Base-by-base conservation (phyloP, 2,329 filamentous ascomycete species). In the Sodiomyces alkalinus region DNA sequence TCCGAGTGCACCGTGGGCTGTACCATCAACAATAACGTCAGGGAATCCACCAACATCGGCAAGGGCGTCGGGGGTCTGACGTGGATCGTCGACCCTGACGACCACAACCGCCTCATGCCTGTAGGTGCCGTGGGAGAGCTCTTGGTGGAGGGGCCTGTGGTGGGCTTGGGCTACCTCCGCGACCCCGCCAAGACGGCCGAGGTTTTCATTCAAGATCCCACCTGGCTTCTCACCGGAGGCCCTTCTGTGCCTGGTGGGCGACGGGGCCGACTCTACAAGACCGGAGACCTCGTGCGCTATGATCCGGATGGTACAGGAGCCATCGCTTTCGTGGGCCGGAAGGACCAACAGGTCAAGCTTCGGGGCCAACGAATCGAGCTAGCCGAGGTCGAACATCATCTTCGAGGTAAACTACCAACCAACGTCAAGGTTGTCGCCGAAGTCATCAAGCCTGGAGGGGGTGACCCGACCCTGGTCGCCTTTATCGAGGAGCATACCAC, bases 291-390 rank as follows among this genome's bases (percentile, higher is more conserved):
- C 1, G 69, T 65, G 1, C 55, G 53, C 16, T 69, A 72, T 30
- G 55, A 66, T 23, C 44, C 49, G 0, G 61, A 73, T 27, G 61
- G 62, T 2, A 59, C 68, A 19, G 64, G 64, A 1, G 57, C 56
- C 6, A 59, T 75, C 21, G 47, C 62, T 7, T 74, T 70, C 34
- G 54, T 74, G 21, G 72, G 73, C 11, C 60, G 76, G 27, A 74
- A 72, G 38, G 75, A 80, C 40, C 64, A 64, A n/a, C 74, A 75
- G 45, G 65, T 77, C 30, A 80, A 81, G 48, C 51, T 80, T 17
- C 58, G 63, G 8, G 80, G 79, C 16, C 74, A 69, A 37, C 56
- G 74, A 30, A 64, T 77, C 28, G 79, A 74, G 48, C 55, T 74
- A 13, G 56, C 58, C 1, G 62, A 67, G 37, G 62, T 67, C 6